A percentile compares a stretch with the other conserved stretches of the same genome.
phyloP scores from a whole-genome alignment of 805 yeast genomes.

The Metschnikowia proteae region DNA sequence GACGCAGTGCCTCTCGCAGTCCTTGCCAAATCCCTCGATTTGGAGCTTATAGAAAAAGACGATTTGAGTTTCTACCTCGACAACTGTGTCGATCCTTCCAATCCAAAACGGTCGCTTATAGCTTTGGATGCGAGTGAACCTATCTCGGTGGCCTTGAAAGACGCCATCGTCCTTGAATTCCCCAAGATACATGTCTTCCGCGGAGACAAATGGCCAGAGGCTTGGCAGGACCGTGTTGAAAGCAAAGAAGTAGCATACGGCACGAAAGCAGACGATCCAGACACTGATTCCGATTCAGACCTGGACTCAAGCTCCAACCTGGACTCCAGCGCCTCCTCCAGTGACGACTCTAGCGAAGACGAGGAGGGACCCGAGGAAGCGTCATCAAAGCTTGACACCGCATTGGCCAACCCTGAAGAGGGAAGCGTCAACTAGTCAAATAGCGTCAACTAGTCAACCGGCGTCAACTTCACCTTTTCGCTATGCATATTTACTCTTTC shows the following conservation, averaged over 20 bases:
- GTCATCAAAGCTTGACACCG: slow-evolving; percentile 24
- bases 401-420: not conserved
- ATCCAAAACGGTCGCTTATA: slow-evolving; percentile 28
- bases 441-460: too few relatives aligned
- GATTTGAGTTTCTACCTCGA: slow-evolving; percentile 31
- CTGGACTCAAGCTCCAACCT: slow-evolving; percentile 7
- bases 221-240: slow-evolving; percentile 24
- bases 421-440: not conserved
- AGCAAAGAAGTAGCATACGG: slow-evolving; percentile 20
- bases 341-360: slow-evolving; percentile 13
- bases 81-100: slow-evolving; percentile 24
- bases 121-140: slow-evolving; percentile 30
- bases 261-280: not conserved
- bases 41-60: slow-evolving; percentile 21
- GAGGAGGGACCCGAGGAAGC: slow-evolving; percentile 35
- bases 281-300: slow-evolving; percentile 5
- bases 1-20: slow-evolving; percentile 43
- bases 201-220: not conserved
- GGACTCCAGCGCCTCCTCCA: slow-evolving; percentile 11
- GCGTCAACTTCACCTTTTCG: too few relatives aligned
- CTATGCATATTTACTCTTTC: too few relatives aligned
- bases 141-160: slow-evolving; percentile 49
- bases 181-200: slow-evolving; percentile 60
- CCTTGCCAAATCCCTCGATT: slow-evolving; percentile 17
- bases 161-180: slow-evolving; percentile 66